Conservation (phyloP, 2,329 filamentous ascomycete species). For the Pseudopithomyces maydicus region DNA sequence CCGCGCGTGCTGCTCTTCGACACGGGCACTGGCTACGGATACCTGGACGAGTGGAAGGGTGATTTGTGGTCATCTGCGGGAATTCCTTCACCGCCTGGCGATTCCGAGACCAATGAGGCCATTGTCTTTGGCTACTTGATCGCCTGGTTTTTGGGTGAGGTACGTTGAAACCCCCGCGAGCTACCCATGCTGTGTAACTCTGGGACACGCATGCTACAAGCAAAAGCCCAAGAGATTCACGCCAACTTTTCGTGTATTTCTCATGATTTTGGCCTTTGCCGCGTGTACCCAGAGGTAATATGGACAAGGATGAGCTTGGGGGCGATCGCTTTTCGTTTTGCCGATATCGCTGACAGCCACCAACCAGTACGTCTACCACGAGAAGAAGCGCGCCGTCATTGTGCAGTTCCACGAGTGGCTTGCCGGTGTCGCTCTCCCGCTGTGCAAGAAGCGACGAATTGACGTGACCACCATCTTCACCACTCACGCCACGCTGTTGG, state of each 20-base stretch:
- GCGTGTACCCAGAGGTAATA: neutral
- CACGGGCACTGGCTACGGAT: constrained; percentile 89
- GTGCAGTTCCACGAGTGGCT: constrained; percentile 99
- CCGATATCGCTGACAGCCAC: neutral
- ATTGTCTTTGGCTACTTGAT: constrained; percentile 98
- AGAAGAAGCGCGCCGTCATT: constrained; percentile 89
- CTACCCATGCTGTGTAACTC: neutral
- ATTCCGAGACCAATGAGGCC: constrained; percentile 95
- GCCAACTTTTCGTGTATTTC: neutral
- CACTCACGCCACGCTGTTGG: constrained; percentile 92
- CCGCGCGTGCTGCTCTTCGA: constrained; percentile 93
- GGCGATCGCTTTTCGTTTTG: constrained; percentile 24
- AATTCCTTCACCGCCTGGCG: constrained; percentile 89
- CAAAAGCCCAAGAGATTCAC: neutral
- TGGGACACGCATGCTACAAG: neutral
- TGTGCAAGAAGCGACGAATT: constrained; percentile 92
- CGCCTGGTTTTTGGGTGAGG: constrained; percentile 97
- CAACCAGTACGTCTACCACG: constrained; percentile 80
- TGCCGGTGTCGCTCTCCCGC: constrained; percentile 86
- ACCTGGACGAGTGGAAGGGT: constrained; percentile 94
- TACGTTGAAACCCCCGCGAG: constrained; percentile 45
- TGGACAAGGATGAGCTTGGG: neutral
- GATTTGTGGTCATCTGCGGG: constrained; percentile 92
- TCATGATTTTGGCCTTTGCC: neutral
- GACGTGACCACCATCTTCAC: constrained; percentile 99